phyloP scores from a whole-genome alignment of 768 basidiomycete genomes.

The Roridomyces roridus region DNA sequence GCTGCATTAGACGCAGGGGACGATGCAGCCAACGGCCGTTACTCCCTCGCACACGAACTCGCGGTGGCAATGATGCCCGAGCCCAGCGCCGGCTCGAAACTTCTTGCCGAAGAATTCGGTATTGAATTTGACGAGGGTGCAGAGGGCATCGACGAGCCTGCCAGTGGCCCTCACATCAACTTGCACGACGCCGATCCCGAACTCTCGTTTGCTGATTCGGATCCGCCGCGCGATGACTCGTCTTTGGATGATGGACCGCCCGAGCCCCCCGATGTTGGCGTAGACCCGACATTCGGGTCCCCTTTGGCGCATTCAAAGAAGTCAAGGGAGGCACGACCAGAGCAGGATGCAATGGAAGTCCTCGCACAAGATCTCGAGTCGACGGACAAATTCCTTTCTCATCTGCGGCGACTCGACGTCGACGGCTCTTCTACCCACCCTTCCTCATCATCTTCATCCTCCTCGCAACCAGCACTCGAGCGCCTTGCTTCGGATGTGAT shows the following conservation, averaged over 20 bases:
- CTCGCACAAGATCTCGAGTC: conserved; percentile 77
- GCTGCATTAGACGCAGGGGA: conserved; percentile 42
- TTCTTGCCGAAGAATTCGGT: conserved; percentile 88
- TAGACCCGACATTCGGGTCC: conserved; percentile 18
- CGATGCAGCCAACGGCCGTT: conserved; percentile 53
- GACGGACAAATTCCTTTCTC: conserved; percentile 77
- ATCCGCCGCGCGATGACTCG: conserved; percentile 29
- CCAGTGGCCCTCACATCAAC: conserved; percentile 37
- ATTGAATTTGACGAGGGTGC: conserved; percentile 90
- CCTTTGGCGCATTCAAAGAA: conserved; percentile 36
- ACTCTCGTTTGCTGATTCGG: conserved; percentile 45
- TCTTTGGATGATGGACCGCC: conserved; percentile 37
- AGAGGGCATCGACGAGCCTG: conserved; percentile 72
- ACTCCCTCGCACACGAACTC: conserved; percentile 86
- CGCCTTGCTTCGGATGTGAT: conserved; percentile 77
- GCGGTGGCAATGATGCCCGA: conserved; percentile 90
- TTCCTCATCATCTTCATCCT: conserved; percentile 35
- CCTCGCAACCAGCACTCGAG: conserved; percentile 62
- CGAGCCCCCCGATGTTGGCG: conserved; percentile 32
- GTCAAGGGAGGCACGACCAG: conserved; percentile 36
- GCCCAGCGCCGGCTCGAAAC: conserved; percentile 75
- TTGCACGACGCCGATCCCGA: conserved; percentile 33
- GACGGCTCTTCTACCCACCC: conserved; percentile 44
- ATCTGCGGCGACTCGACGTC: conserved; percentile 73
- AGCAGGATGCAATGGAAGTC: conserved; percentile 73